Evolutionary conservation across 345 rosid genomes (phyloP).

Genomic region (Moringa oleifera): DNA sequence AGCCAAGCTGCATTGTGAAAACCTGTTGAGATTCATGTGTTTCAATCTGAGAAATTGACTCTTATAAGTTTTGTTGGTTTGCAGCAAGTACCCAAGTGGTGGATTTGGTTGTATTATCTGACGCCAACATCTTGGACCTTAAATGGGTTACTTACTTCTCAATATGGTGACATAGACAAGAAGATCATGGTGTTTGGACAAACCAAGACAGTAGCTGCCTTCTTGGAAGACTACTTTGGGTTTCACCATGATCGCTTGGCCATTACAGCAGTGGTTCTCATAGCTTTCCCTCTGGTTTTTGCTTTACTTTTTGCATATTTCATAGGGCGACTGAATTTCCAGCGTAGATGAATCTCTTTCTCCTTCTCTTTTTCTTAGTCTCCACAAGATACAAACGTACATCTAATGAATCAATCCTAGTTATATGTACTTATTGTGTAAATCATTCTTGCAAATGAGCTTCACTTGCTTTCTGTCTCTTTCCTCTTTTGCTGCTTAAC

Average conservation of each 20-base stretch:
- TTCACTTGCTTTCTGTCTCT: too few relatives aligned
- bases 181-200: conserved; percentile 44
- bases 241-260: conserved; percentile 33
- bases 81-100: conserved; percentile 83
- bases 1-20: too few relatives aligned
- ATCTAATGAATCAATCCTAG: too few relatives aligned
- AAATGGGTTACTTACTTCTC: conserved; percentile 56
- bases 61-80: conserved; percentile 1
- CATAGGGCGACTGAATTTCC: conserved; percentile 52
- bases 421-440: too few relatives aligned
- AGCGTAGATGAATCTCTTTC: conserved; percentile 36
- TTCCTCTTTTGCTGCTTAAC: too few relatives aligned
- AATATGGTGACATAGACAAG: conserved; percentile 57
- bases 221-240: conserved; percentile 56
- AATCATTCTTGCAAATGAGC: too few relatives aligned
- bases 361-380: too few relatives aligned
- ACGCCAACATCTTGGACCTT: conserved; percentile 72
- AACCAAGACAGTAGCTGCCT: conserved; percentile 30
- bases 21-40: not conserved
- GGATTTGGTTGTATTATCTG: conserved; percentile 69
- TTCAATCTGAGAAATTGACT: not conserved
- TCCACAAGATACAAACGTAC: too few relatives aligned
- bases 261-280: conserved; percentile 32
- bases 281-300: conserved; percentile 39
- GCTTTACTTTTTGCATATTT: conserved; percentile 56